Evolutionary conservation across 2,329 filamentous ascomycete species (phyloP).

Genomic region (Fusarium irregulare): DNA sequence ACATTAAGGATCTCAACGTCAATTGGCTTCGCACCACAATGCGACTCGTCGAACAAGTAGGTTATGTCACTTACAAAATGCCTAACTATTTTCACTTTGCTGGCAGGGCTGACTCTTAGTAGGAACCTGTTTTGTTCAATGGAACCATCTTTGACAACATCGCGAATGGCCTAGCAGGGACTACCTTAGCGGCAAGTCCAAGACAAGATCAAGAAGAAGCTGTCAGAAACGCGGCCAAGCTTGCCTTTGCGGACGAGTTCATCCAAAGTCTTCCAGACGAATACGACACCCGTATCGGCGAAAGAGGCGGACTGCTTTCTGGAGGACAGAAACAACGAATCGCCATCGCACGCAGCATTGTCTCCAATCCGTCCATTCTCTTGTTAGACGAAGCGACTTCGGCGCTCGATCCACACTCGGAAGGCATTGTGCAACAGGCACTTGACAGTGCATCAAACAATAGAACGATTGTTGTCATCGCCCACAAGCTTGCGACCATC

Average conservation of each 20-base stretch:
- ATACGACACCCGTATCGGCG: constrained; percentile 67
- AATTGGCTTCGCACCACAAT: constrained; percentile 51
- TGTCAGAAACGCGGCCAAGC: constrained; percentile 58
- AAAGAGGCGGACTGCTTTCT: constrained; percentile 70
- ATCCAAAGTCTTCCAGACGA: constrained; percentile 58
- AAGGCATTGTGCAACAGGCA: constrained; percentile 64
- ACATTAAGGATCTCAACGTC: constrained; percentile 46
- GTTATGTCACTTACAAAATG: neutral
- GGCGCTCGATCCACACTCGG: constrained; percentile 58
- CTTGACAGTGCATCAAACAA: constrained; percentile 63
- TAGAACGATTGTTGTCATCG: constrained; percentile 73
- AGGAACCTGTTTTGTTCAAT: constrained; percentile 55
- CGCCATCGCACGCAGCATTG: constrained; percentile 64
- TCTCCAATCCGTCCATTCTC: constrained; percentile 62
- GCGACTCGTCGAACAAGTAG: constrained; percentile 47
- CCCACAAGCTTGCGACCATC: constrained; percentile 69
- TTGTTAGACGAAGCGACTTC: constrained; percentile 75
- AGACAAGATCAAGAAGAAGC: constrained; percentile 55
- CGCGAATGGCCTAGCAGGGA: constrained; percentile 57
- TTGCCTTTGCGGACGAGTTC: constrained; percentile 63
- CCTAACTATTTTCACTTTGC: too few species aligned
- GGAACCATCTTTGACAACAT: constrained; percentile 63
- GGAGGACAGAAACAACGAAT: constrained; percentile 75
- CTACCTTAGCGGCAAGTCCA: constrained; percentile 36
- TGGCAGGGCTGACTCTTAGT: neutral